phyloP scores from a whole-genome alignment of 2,329 filamentous ascomycete species.

The Zopfia rhizophila region DNA sequence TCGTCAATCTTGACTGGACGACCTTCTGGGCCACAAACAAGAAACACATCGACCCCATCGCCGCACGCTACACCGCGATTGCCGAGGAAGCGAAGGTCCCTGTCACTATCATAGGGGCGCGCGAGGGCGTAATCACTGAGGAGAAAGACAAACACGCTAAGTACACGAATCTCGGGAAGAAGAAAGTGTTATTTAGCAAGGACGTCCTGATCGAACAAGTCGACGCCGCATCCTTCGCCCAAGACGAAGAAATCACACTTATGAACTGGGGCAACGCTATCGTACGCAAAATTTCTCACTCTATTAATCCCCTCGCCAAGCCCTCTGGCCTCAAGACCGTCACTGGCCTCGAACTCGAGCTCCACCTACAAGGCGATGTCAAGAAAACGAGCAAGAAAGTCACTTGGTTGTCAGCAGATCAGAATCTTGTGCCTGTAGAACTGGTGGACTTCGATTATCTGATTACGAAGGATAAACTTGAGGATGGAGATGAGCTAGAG shows the following conservation, averaged over 20 bases:
- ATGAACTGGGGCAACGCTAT: conserved; percentile 97
- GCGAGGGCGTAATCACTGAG: conserved; percentile 65
- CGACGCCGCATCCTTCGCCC: conserved; percentile 82
- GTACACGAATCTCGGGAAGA: conserved; percentile 84
- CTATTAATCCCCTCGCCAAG: conserved; percentile 61
- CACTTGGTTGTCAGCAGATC: conserved; percentile 85
- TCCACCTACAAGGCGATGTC: conserved; percentile 93
- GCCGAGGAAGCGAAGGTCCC: conserved; percentile 76
- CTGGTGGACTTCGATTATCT: conserved; percentile 96
- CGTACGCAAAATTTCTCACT: conserved; percentile 72
- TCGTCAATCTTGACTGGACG: conserved; percentile 86
- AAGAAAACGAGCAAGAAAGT: conserved; percentile 97
- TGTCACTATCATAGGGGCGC: conserved; percentile 74
- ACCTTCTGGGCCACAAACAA: conserved; percentile 66
- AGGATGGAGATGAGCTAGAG: conserved; percentile 84
- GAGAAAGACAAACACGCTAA: conserved; percentile 90
- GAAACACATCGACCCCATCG: conserved; percentile 62
- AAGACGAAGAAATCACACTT: conserved; percentile 90
- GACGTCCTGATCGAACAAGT: conserved; percentile 85
- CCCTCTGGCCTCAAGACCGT: conserved; percentile 63
- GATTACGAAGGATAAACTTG: conserved; percentile 93
- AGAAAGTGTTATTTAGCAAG: conserved; percentile 83
- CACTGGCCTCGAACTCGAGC: conserved; percentile 78
- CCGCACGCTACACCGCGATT: conserved; percentile 65
- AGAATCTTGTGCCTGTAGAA: conserved; percentile 82